Conservation (phyloP, 768 basidiomycete species). For the Dacryopinax primogenitus region DNA sequence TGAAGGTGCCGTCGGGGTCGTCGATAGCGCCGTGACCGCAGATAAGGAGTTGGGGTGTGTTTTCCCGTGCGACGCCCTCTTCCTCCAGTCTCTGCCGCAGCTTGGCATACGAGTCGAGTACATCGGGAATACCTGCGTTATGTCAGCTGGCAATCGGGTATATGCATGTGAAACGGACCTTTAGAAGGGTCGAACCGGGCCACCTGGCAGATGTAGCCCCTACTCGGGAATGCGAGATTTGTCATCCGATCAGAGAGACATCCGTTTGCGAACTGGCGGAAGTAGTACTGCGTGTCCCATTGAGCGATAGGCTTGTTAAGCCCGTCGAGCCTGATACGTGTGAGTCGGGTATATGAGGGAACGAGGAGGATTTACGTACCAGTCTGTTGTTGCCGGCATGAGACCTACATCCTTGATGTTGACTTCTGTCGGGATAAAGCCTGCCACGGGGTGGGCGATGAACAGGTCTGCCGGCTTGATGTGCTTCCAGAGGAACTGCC, state of each 20-base stretch:
- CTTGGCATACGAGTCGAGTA: conserved; percentile 63
- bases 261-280: conserved; percentile 71
- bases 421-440: conserved; percentile 83
- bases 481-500: conserved; percentile 91
- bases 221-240: conserved; percentile 62
- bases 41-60: conserved; percentile 61
- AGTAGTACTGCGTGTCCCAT: conserved; percentile 79
- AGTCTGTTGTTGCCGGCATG: conserved; percentile 75
- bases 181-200: conserved; percentile 88
- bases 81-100: conserved; percentile 53
- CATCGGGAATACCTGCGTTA: conserved; percentile 23
- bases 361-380: conserved; percentile 37
- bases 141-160: neutral
- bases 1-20: conserved; percentile 87
- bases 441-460: conserved; percentile 75
- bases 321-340: conserved; percentile 60
- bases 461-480: conserved; percentile 83
- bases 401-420: conserved; percentile 55
- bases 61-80: conserved; percentile 35
- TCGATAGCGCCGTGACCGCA: conserved; percentile 91
- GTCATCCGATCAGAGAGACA: conserved; percentile 70
- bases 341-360: conserved; percentile 20
- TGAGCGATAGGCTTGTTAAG: conserved; percentile 75
- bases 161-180: conserved; percentile 35
- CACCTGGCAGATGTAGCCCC: conserved; percentile 80